Conservation (phyloP, 768 basidiomycete genomes). For the Boletus rubroflammeus region DNA sequence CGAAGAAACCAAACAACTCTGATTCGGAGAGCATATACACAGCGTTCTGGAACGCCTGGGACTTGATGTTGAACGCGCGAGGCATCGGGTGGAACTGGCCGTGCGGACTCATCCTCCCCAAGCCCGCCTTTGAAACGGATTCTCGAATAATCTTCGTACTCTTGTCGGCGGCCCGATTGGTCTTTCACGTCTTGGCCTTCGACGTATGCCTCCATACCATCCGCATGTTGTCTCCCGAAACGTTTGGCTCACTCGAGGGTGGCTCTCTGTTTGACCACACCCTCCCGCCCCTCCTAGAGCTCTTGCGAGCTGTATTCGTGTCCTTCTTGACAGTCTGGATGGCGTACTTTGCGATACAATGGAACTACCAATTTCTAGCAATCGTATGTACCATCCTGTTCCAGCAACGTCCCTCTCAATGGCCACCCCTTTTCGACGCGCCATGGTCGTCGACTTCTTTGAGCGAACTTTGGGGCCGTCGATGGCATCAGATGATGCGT, state of each 20-base stretch:
- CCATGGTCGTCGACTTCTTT: constrained; percentile 59
- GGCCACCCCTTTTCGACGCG: constrained; percentile 58
- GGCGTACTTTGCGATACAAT: constrained; percentile 45
- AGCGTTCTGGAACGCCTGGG: constrained; percentile 26
- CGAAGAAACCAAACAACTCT: background rate
- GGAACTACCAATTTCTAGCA: constrained; percentile 38
- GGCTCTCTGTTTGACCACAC: constrained; percentile 37
- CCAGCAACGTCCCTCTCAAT: constrained; percentile 44
- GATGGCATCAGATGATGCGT: constrained; percentile 69
- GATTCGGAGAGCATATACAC: constrained; percentile 2
- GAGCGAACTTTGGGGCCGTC: constrained; percentile 53
- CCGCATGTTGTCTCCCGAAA: constrained; percentile 35
- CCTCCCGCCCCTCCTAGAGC: constrained; percentile 31
- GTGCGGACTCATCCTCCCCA: constrained; percentile 11
- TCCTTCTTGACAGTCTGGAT: constrained; percentile 42
- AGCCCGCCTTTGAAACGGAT: constrained; percentile 9
- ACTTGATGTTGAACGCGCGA: constrained; percentile 18
- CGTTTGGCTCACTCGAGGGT: constrained; percentile 33
- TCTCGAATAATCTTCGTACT: constrained; percentile 18
- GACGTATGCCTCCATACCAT: constrained; percentile 13
- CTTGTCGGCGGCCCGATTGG: constrained; percentile 5
- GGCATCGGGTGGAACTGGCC: constrained; percentile 31
- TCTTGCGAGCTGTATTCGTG: constrained; percentile 40
- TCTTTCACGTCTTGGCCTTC: constrained; percentile 2
- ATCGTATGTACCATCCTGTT: constrained; percentile 45